Evolutionary conservation across 176 grass and related monocot species (phyloP).

Genomic region (Echinochloa phyllopogon): DNA sequence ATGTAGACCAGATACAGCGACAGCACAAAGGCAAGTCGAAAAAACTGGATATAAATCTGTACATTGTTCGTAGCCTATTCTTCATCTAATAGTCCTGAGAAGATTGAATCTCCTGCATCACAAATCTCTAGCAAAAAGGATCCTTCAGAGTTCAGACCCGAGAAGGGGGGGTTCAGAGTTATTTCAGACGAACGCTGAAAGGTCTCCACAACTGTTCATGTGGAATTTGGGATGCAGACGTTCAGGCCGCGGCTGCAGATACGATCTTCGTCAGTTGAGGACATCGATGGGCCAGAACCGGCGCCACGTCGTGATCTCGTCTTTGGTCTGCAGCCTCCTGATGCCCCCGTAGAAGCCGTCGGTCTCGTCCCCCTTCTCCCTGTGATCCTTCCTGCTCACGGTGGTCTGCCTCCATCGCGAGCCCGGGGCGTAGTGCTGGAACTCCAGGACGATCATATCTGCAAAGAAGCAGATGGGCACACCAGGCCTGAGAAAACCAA

Average conservation of each 20-base stretch:
- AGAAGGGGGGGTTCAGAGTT: neutral
- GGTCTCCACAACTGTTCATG: conserved; percentile 29
- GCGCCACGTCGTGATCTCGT: conserved; percentile 73
- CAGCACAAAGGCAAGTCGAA: neutral
- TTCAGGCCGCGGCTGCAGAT: neutral
- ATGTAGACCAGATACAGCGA: neutral
- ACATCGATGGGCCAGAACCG: conserved; percentile 74
- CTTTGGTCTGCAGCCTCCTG: conserved; percentile 64
- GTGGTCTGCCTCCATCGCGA: conserved; percentile 74
- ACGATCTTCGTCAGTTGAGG: conserved; percentile 53
- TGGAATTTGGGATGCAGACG: neutral
- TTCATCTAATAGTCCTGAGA: neutral
- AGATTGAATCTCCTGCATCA: neutral
- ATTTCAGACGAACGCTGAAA: conserved; percentile 9
- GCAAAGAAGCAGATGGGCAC: neutral
- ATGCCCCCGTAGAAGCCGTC: conserved; percentile 90
- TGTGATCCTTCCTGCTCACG: conserved; percentile 69
- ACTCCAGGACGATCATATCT: conserved; percentile 78
- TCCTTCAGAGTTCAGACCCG: neutral
- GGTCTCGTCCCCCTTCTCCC: conserved; percentile 71
- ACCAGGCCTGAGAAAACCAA: neutral
- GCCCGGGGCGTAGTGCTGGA: conserved; percentile 74
- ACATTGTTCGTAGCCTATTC: conserved; percentile 13
- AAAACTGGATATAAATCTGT: conserved; percentile 16
- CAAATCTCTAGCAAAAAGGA: neutral